These are phyloP conservation scores for Saposhnikovia divaricata DNA, from an alignment of 129 eudicot genomes.

Conservation along the genomic window DNA sequence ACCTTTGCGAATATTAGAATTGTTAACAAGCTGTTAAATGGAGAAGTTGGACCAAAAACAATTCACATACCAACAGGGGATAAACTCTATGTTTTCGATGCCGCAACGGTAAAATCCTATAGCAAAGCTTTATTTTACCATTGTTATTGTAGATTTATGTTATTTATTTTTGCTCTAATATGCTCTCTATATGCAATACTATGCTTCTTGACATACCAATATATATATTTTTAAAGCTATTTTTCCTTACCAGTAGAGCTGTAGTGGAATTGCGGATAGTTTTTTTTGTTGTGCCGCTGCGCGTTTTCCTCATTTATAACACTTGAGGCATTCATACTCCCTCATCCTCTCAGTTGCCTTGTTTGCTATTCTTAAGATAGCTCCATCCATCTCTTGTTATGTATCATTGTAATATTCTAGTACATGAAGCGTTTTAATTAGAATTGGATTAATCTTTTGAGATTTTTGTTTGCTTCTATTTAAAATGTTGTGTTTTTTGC, in stretches of 20 bases:
- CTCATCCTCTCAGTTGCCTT: neutral
- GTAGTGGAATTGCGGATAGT: neutral
- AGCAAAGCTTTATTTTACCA: neutral
- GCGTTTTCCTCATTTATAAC: neutral
- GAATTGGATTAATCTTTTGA: neutral
- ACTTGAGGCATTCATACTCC: neutral
- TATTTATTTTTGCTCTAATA: neutral
- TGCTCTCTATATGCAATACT: neutral
- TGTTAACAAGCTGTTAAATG: conserved; percentile 85
- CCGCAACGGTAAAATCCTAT: conserved; percentile 57
- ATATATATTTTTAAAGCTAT: neutral
- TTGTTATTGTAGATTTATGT: neutral
- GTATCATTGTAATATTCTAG: neutral
- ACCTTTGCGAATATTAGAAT: conserved; percentile 94
- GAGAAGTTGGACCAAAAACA: conserved; percentile 94
- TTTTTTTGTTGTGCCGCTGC: neutral
- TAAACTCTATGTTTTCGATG: conserved; percentile 77
- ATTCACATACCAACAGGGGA: conserved; percentile 92
- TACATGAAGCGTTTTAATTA: neutral
- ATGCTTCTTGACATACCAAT: neutral
- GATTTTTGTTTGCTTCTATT: neutral
- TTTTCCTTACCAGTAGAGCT: neutral
- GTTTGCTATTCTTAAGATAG: neutral
- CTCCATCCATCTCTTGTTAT: neutral
- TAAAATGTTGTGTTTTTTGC: neutral